Percentiles rank a stretch among this genome's conserved stretches.
Evolutionary conservation across 2,329 filamentous ascomycete genomes (phyloP).

Genomic region (Cladophialophora yegresii): DNA sequence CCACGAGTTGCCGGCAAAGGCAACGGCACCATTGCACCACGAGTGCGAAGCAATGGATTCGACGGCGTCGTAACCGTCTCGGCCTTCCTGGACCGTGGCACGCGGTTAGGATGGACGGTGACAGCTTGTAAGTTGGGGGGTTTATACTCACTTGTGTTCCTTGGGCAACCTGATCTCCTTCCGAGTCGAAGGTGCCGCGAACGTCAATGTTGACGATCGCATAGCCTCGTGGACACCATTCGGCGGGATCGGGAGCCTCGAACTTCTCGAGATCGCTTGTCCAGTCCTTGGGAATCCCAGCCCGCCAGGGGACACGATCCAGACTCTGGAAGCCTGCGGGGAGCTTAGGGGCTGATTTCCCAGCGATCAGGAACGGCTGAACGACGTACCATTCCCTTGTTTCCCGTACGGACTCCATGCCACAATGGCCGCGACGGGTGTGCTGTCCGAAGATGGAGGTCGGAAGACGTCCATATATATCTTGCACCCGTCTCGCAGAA

Average conservation of each 20-base stretch:
- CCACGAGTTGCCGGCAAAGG: conserved; percentile 50
- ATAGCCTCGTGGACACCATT: conserved; percentile 39
- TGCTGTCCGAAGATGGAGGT: conserved; percentile 21
- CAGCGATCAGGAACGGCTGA: too few species aligned
- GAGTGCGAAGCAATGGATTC: conserved; percentile 47
- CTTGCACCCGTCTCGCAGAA: conserved; percentile 37
- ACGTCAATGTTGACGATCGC: conserved; percentile 41
- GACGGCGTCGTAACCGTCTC: conserved; percentile 52
- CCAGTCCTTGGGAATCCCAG: conserved; percentile 23
- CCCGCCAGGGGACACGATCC: conserved; percentile 20
- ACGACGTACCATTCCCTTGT: conserved; percentile 25
- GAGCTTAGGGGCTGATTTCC: too few species aligned
- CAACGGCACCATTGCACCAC: conserved; percentile 51
- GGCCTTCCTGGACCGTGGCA: conserved; percentile 44
- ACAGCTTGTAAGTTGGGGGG: too few species aligned
- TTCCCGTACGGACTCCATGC: conserved; percentile 42
- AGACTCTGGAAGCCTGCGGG: conserved; percentile 26
- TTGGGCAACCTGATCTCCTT: conserved; percentile 33
- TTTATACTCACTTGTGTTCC: too few species aligned
- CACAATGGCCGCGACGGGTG: conserved; percentile 37
- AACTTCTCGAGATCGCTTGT: conserved; percentile 33
- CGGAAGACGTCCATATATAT: conserved; percentile 40
- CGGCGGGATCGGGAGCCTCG: conserved; percentile 40
- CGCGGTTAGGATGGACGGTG: neutral
- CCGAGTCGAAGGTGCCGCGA: conserved; percentile 38